Evolutionary conservation across 2,329 filamentous ascomycete species (phyloP).

Genomic region (Epichloe amarillans): DNA sequence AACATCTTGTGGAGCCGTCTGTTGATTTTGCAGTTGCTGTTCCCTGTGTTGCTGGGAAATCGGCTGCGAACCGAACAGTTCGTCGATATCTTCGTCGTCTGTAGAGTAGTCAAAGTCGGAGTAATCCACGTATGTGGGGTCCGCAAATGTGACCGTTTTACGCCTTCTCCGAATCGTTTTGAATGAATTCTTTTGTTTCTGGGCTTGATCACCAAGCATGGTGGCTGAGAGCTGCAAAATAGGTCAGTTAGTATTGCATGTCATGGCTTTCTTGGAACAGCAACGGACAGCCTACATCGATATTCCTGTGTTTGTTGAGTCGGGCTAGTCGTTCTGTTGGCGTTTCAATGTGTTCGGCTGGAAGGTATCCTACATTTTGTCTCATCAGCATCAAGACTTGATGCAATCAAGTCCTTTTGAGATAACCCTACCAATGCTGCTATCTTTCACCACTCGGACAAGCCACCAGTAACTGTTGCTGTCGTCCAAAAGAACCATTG

Average conservation of each 20-base stretch:
- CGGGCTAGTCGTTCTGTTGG: constrained; percentile 87
- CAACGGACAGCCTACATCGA: constrained; percentile 55
- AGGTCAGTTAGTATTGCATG: constrained; percentile 11
- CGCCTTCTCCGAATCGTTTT: constrained; percentile 74
- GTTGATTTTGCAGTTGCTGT: constrained; percentile 17
- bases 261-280: not conserved
- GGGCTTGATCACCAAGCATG: constrained; percentile 51
- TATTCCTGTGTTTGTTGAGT: constrained; percentile 94
- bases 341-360: constrained; percentile 96
- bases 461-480: constrained; percentile 99
- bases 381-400: not conserved
- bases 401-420: not conserved
- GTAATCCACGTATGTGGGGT: constrained; percentile 78
- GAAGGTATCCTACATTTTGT: constrained; percentile 61
- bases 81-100: constrained; percentile 49
- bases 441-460: constrained; percentile 92
- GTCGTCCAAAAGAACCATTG: constrained; percentile 95
- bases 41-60: constrained; percentile 18
- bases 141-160: constrained; percentile 76
- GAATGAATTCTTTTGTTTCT: constrained; percentile 71
- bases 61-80: constrained; percentile 24
- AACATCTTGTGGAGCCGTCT: constrained; percentile 10
- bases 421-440: constrained; percentile 57
- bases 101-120: constrained; percentile 77
- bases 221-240: constrained; percentile 40